Evolutionary conservation across 768 basidiomycete species (phyloP).

Genomic region (Boletus sp.): DNA sequence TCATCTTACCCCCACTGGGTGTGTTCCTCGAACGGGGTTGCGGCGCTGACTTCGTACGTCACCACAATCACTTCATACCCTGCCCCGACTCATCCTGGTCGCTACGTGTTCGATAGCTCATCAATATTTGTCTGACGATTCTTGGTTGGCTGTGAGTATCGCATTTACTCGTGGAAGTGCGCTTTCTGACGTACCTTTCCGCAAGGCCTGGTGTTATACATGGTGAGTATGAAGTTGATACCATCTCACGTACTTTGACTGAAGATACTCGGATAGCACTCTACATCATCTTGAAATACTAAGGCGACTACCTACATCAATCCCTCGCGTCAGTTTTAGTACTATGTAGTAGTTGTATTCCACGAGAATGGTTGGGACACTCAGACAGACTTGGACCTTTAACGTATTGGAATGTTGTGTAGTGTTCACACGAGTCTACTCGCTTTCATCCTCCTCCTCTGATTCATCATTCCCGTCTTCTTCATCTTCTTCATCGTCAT

Average conservation of each 20-base stretch:
- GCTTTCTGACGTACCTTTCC: conserved; percentile 11
- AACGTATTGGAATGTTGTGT: conserved; percentile 9
- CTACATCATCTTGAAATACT: conserved; percentile 82
- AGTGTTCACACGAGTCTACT: conserved; percentile 9
- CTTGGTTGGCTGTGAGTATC: conserved; percentile 72
- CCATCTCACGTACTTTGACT: conserved; percentile 5
- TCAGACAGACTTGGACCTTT: not conserved
- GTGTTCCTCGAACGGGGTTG: conserved; percentile 91
- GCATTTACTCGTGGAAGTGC: not conserved
- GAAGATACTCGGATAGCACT: conserved; percentile 47
- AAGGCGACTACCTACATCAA: not conserved
- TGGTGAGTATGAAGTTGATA: conserved; percentile 35
- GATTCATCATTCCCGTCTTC: not conserved
- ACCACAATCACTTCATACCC: not conserved
- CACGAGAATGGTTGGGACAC: not conserved
- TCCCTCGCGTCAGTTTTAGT: not conserved
- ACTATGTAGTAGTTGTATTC: not conserved
- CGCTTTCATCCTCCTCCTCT: conserved; percentile 15
- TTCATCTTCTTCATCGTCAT: no score
- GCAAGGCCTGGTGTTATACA: conserved; percentile 77
- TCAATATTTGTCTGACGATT: conserved; percentile 79
- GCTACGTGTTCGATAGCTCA: conserved; percentile 35
- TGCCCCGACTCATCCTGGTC: not conserved
- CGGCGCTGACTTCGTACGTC: conserved; percentile 65
- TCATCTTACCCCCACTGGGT: conserved; percentile 78